Conservation (phyloP, 495 filamentous ascomycete species). For the Geoglossum glabrum region DNA sequence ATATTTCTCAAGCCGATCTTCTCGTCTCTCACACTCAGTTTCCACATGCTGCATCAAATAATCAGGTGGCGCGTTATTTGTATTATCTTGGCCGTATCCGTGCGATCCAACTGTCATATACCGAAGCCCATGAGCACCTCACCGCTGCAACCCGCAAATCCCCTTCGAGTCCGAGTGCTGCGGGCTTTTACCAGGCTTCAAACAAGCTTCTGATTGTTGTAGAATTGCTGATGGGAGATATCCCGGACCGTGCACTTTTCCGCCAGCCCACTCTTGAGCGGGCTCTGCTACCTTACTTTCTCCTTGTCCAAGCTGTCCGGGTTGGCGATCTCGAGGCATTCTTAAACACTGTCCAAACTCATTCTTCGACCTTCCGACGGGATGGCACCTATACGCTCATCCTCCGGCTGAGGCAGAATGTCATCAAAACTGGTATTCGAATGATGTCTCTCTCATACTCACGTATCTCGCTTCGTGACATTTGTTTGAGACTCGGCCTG, state of each 20-base stretch:
- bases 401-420: conserved; percentile 84
- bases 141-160: conserved; percentile 86
- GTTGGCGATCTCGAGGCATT: conserved; percentile 89
- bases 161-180: conserved; percentile 67
- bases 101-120: conserved; percentile 88
- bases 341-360: conserved; percentile 54
- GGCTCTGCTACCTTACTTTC: conserved; percentile 75
- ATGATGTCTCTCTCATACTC: conserved; percentile 98
- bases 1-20: conserved; percentile 91
- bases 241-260: conserved; percentile 86
- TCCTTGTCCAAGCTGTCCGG: conserved; percentile 83
- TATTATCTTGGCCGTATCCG: conserved; percentile 94
- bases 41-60: conserved; percentile 81
- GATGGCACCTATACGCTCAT: conserved; percentile 94
- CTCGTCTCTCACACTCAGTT: conserved; percentile 89
- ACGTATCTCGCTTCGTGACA: conserved; percentile 90
- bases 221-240: conserved; percentile 95
- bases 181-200: conserved; percentile 86
- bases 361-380: conserved; percentile 67
- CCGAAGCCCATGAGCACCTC: conserved; percentile 86
- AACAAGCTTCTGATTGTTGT: conserved; percentile 89
- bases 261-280: conserved; percentile 67
- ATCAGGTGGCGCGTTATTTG: conserved; percentile 88
- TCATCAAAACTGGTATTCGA: conserved; percentile 97
- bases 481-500: conserved; percentile 84